Evolutionary conservation across 2,329 filamentous ascomycete species (phyloP).

Genomic region (Fusarium kyushuense): DNA sequence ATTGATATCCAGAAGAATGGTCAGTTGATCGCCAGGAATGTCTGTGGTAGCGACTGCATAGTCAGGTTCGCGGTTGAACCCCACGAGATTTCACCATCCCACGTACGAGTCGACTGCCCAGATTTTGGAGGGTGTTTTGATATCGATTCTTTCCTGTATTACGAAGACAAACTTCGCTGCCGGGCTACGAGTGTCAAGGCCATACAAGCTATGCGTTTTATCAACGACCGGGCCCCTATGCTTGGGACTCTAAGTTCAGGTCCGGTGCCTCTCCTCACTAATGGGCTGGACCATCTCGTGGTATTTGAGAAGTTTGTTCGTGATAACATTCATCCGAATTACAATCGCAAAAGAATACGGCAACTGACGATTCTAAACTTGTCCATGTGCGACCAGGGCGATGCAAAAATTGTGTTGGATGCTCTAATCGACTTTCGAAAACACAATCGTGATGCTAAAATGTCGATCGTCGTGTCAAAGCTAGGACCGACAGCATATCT

Average conservation of each 20-base stretch:
- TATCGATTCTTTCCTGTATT: constrained; percentile 6
- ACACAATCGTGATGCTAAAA: not conserved
- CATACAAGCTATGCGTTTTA: not conserved
- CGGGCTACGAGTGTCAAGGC: constrained; percentile 13
- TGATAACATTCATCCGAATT: not conserved
- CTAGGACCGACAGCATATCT: not conserved
- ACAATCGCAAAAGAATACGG: not conserved
- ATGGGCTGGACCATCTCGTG: not conserved
- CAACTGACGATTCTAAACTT: constrained; percentile 8
- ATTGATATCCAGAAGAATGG: not conserved
- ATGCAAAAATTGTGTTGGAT: constrained; percentile 9
- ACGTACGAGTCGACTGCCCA: constrained; percentile 1
- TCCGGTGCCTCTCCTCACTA: not conserved
- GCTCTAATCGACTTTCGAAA: constrained; percentile 3
- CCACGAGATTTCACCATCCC: not conserved
- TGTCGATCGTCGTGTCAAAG: constrained; percentile 7
- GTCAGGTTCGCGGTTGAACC: not conserved
- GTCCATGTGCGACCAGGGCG: constrained; percentile 10
- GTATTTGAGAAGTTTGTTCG: constrained; percentile 3
- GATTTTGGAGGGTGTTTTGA: constrained; percentile 10
- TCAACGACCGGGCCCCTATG: not conserved
- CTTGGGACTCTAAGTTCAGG: not conserved
- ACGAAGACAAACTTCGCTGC: constrained; percentile 11
- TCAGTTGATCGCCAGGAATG: not conserved
- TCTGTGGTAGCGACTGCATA: not conserved